These are phyloP conservation scores for Lumnitzera racemosa DNA, from an alignment of 345 rosid species.

Conservation along the genomic window DNA sequence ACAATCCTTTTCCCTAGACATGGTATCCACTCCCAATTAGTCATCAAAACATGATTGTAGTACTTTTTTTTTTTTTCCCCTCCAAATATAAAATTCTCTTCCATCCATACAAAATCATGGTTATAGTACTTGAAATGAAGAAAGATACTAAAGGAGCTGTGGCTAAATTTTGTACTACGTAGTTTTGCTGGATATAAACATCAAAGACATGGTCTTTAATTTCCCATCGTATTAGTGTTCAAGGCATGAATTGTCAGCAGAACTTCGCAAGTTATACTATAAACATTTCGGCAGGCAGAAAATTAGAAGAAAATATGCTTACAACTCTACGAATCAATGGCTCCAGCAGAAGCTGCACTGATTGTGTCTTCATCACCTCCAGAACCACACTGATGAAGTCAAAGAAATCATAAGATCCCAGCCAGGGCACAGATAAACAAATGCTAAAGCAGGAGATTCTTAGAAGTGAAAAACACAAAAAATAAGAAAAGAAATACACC, in stretches of 20 bases:
- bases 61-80: no score
- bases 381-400: slow-evolving; percentile 65
- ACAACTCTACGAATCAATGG: slow-evolving; percentile 97
- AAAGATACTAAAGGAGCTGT: neutral
- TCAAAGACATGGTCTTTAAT: neutral
- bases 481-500: no score
- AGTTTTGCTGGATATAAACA: neutral
- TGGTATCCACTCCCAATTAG: no score
- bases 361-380: slow-evolving; percentile 72
- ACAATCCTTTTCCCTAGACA: no score
- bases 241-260: no score
- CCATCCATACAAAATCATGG: no score
- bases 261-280: neutral
- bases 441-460: no score
- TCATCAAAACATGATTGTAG: no score
- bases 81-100: no score
- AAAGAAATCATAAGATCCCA: slow-evolving; percentile 6
- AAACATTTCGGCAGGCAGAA: neutral
- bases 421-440: neutral
- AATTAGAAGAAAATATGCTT: slow-evolving; percentile 14
- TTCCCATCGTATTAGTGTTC: neutral
- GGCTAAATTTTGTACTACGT: neutral
- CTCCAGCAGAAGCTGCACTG: slow-evolving; percentile 68
- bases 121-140: no score
- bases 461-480: no score